A percentile compares a stretch with the other conserved stretches of the same genome.
phyloP scores from a whole-genome alignment of 2,329 filamentous ascomycete species.

The Exophiala sp. region DNA sequence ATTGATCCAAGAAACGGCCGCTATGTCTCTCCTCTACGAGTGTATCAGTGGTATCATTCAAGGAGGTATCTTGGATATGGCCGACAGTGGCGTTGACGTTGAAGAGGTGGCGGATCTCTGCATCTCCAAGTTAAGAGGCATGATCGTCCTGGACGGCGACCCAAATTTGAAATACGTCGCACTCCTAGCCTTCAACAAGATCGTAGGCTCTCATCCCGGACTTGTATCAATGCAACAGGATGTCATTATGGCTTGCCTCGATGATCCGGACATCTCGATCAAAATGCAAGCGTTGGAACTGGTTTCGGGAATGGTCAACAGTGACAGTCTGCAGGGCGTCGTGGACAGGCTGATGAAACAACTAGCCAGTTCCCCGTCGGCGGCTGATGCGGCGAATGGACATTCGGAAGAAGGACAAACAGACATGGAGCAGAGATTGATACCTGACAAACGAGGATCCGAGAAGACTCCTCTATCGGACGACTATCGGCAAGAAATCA shows the following conservation, averaged over 20 bases:
- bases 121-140: slow-evolving; percentile 84
- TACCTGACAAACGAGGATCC: slow-evolving; percentile 48
- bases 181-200: slow-evolving; percentile 88
- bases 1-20: slow-evolving; percentile 87
- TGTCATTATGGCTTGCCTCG: slow-evolving; percentile 92
- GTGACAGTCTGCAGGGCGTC: slow-evolving; percentile 74
- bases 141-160: slow-evolving; percentile 89
- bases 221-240: slow-evolving; percentile 90
- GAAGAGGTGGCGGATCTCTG: slow-evolving; percentile 91
- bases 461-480: slow-evolving; percentile 63
- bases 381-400: slow-evolving; percentile 39
- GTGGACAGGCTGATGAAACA: slow-evolving; percentile 85
- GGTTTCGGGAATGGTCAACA: slow-evolving; percentile 87
- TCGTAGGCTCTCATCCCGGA: slow-evolving; percentile 79
- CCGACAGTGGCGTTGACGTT: slow-evolving; percentile 70
- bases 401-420: slow-evolving; percentile 39
- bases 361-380: slow-evolving; percentile 60
- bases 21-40: slow-evolving; percentile 97
- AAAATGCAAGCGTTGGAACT: slow-evolving; percentile 86
- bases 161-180: slow-evolving; percentile 98
- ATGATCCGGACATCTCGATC: slow-evolving; percentile 93
- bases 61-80: slow-evolving; percentile 81
- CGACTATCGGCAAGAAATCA: slow-evolving; percentile 78
- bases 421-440: slow-evolving; percentile 51
- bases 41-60: slow-evolving; percentile 98